A percentile compares a stretch with the other conserved stretches of the same genome.
Evolutionary conservation across 495 filamentous ascomycete genomes (phyloP).

Genomic region (Sordaria brevicollis): DNA sequence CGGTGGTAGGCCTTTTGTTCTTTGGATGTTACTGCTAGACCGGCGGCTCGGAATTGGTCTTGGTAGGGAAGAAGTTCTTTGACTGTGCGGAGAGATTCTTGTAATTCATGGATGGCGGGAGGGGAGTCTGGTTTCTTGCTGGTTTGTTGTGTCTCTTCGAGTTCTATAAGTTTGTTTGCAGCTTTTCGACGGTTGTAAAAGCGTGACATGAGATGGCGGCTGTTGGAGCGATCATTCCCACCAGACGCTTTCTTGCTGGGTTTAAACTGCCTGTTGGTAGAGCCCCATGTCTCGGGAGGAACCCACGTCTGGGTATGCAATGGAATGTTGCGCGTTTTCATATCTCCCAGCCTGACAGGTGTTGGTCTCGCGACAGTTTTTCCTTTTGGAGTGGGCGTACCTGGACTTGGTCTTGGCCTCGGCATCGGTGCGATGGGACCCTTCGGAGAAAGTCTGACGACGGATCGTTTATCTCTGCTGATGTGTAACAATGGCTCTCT

Average conservation of each 20-base stretch:
- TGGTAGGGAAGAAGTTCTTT: slow-evolving; percentile 34
- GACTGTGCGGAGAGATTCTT: slow-evolving; percentile 32
- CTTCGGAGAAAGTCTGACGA: neutral
- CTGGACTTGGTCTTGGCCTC: neutral
- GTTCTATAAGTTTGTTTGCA: slow-evolving; percentile 24
- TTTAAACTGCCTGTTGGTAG: neutral
- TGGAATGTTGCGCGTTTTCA: neutral
- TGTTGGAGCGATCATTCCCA: neutral
- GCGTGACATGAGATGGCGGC: slow-evolving; percentile 14
- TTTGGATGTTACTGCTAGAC: slow-evolving; percentile 38
- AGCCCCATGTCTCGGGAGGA: neutral
- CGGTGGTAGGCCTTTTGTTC: slow-evolving; percentile 21
- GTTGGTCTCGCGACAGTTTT: neutral
- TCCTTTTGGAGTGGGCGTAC: neutral
- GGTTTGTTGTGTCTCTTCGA: slow-evolving; percentile 22
- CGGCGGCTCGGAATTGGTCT: slow-evolving; percentile 33
- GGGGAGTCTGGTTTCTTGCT: slow-evolving; percentile 19
- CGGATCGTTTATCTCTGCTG: neutral
- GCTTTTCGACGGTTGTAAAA: slow-evolving; percentile 25
- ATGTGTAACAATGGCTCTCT: neutral
- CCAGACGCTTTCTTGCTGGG: neutral
- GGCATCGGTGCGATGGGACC: slow-evolving; percentile 1
- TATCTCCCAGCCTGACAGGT: neutral
- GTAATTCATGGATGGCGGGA: slow-evolving; percentile 18
- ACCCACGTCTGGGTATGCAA: neutral